These are phyloP conservation scores for Hyphodiscus sp. DNA, from an alignment of 2,329 filamentous ascomycete genomes.

Conservation along the genomic window DNA sequence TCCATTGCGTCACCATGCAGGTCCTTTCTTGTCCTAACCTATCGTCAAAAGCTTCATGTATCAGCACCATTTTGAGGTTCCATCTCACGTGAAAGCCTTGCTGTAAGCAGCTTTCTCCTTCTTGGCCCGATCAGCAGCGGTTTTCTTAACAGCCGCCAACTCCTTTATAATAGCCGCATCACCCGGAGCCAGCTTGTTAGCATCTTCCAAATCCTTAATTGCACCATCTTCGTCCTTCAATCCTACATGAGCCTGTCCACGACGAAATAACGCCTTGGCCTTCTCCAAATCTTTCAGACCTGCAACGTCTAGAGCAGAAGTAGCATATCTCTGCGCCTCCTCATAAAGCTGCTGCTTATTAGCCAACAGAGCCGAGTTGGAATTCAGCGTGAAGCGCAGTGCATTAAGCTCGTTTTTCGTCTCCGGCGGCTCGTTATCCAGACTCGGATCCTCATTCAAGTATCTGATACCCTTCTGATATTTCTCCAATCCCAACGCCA, in stretches of 20 bases:
- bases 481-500: slow-evolving; percentile 70
- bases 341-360: slow-evolving; percentile 70
- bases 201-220: slow-evolving; percentile 67
- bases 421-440: slow-evolving; percentile 64
- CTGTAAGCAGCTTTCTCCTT: slow-evolving; percentile 91
- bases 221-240: slow-evolving; percentile 82
- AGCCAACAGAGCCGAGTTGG: slow-evolving; percentile 79
- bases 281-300: slow-evolving; percentile 68
- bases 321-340: slow-evolving; percentile 64
- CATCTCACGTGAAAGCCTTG: slow-evolving; percentile 67
- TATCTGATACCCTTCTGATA: slow-evolving; percentile 93
- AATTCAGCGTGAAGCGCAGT: slow-evolving; percentile 80
- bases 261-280: slow-evolving; percentile 84
- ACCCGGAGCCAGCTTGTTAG: slow-evolving; percentile 64
- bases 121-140: slow-evolving; percentile 62
- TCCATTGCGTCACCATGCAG: background rate
- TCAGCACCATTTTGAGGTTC: background rate
- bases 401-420: slow-evolving; percentile 60
- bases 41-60: background rate
- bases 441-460: slow-evolving; percentile 74
- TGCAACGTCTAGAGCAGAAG: slow-evolving; percentile 62
- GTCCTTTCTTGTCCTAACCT: background rate
- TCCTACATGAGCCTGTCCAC: slow-evolving; percentile 66
- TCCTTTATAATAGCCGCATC: slow-evolving; percentile 73
- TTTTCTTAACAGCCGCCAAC: slow-evolving; percentile 71